Percentiles rank a stretch among this genome's conserved stretches.
Evolutionary conservation across 108 stramenopile species (phyloP).

Genomic region (Skeletonema grethae): DNA sequence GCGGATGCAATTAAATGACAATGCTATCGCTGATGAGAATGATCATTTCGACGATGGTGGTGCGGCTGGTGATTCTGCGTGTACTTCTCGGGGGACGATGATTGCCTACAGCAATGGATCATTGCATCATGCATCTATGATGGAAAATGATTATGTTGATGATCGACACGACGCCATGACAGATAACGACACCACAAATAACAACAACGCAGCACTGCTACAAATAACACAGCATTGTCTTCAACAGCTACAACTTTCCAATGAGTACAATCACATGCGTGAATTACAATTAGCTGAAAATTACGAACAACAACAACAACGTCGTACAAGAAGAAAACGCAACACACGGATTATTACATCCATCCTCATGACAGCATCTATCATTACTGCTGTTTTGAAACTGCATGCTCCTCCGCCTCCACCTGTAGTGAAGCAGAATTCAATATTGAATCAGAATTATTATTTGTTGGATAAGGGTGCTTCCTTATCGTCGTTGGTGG

Average conservation of each 20-base stretch:
- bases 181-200: not conserved
- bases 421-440: constrained; percentile 6
- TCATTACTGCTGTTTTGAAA: constrained; percentile 25
- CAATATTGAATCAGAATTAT: not conserved
- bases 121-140: not conserved
- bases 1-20: not conserved
- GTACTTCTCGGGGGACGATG: not conserved
- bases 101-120: not conserved
- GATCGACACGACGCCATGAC: not conserved
- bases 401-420: constrained; percentile 45
- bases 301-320: constrained; percentile 7
- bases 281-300: not conserved
- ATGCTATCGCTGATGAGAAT: not conserved
- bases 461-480: too few species aligned
- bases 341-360: not conserved
- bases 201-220: not conserved
- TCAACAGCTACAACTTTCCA: not conserved
- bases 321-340: not conserved
- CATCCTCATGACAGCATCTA: constrained; percentile 2
- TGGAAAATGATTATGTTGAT: not conserved
- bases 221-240: not conserved
- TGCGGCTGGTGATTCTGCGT: not conserved
- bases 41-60: not conserved
- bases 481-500: too few species aligned
- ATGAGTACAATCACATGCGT: not conserved